These are phyloP conservation scores for Chlamydomonas applanata DNA, from an alignment of 139 green algal genomes.

Conservation along the genomic window DNA sequence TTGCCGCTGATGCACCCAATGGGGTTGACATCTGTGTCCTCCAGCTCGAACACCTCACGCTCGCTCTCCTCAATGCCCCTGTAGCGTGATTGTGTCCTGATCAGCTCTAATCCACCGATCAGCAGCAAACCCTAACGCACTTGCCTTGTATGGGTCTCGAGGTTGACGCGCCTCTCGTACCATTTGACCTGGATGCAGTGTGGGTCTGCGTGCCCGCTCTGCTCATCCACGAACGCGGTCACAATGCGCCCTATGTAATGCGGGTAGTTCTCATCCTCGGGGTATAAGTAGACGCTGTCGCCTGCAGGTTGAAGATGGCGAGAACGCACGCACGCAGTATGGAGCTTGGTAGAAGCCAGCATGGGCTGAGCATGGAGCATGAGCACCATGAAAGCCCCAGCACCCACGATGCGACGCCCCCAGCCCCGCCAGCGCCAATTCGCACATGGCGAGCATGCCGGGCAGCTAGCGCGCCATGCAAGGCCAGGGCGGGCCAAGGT, in stretches of 20 bases:
- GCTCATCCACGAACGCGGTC: constrained; percentile 40
- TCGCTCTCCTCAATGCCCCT: constrained; percentile 48
- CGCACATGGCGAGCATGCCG: not conserved
- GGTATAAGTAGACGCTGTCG: constrained; percentile 49
- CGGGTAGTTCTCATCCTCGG: constrained; percentile 45
- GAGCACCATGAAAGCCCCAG: not conserved
- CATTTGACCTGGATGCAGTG: constrained; percentile 56
- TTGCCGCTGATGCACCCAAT: constrained; percentile 48
- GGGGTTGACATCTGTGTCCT: constrained; percentile 37
- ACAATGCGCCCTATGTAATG: constrained; percentile 52
- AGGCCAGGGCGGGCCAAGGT: not conserved
- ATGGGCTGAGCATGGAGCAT: not conserved
- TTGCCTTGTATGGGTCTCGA: constrained; percentile 30
- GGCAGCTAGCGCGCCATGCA: not conserved
- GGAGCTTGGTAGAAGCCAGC: too few relatives aligned
- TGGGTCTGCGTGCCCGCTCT: constrained; percentile 17
- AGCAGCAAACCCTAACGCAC: not conserved
- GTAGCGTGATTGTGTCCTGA: not conserved
- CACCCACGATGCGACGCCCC: not conserved
- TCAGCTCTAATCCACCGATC: not conserved
- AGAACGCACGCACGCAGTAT: too few relatives aligned
- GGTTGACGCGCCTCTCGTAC: constrained; percentile 45
- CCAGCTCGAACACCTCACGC: constrained; percentile 43
- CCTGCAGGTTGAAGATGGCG: constrained; percentile 17
- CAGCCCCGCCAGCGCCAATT: not conserved